Base-by-base conservation (phyloP, 768 basidiomycete genomes). In the Leccinum imitatum region DNA sequence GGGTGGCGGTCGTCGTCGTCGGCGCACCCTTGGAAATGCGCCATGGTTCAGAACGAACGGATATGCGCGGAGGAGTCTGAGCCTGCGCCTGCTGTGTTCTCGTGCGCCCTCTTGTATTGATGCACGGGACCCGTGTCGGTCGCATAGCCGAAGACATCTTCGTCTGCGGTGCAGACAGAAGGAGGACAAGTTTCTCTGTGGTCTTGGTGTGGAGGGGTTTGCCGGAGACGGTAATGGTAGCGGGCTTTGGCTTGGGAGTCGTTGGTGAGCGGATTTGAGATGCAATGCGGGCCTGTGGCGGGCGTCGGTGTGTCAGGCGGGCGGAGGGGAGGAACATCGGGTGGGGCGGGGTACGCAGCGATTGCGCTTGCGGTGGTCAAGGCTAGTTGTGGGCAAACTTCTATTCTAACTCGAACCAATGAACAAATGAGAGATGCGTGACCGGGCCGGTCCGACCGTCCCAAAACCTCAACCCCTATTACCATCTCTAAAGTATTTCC, bases 81-180 rank as follows among this genome's bases (percentile, higher is more conserved):
- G 27, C 27, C 27, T 27, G 27, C 27, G 27, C 27, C 27, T 8
- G 27, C 27, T 27, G 27, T 27, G 27, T 27, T 27, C 27, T 27
- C 27, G 27, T 27, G 27, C 27, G 27, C 27, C 27, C 87, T 93
- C 75, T 96, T 90, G 68, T 89, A 84, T 67, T 94, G 92, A 57
- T 85, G 79, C 23, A 88, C 76, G 10, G 67, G 62, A 9, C 87
- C 87, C 0, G 78, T 81, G 59, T 86, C 86, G 1, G 84, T 87
- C 73, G 88, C 87, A 64, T 86, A 84, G 9, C 84, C 87, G 55
- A 87, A 79, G 3, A 79, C 73, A 27, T 76, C 76, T 19, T 84
- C 83, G 93, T 92, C 72, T 98, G 95, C 1, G 93, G 92, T 27
- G 87, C 93, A 41, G 92, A 92, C 0, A 95, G 95, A 8, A 98